These are phyloP conservation scores for Botrytis elliptica DNA, from an alignment of 2,329 filamentous ascomycete genomes.

Conservation along the genomic window DNA sequence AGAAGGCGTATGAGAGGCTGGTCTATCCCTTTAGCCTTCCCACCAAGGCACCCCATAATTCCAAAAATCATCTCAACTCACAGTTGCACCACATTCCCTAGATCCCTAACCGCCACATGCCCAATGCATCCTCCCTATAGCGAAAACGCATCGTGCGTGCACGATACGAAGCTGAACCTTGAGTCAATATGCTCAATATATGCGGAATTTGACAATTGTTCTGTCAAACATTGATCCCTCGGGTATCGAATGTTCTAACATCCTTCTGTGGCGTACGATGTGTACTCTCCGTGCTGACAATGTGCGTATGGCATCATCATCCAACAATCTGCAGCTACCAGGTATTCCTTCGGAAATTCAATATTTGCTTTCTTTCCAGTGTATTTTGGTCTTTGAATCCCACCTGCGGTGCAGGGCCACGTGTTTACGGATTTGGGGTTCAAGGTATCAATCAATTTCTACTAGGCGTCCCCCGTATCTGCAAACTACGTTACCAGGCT, in stretches of 20 bases:
- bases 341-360: neutral
- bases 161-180: slow-evolving; percentile 5
- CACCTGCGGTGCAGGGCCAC: slow-evolving; percentile 7
- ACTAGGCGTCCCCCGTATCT: slow-evolving; percentile 7
- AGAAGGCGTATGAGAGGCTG: neutral
- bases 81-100: neutral
- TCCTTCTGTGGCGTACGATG: slow-evolving; percentile 12
- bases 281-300: neutral
- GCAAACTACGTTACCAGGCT: slow-evolving; percentile 7
- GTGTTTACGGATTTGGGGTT: slow-evolving; percentile 2
- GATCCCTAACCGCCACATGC: neutral
- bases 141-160: neutral
- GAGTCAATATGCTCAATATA: neutral
- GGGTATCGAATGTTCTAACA: slow-evolving; percentile 16
- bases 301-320: slow-evolving; percentile 16
- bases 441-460: neutral
- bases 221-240: slow-evolving; percentile 5
- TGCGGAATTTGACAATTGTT: neutral
- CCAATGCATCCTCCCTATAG: neutral
- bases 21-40: neutral
- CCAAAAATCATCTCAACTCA: neutral
- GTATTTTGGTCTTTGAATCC: neutral
- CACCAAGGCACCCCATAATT: neutral
- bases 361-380: neutral
- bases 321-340: slow-evolving; percentile 17